phyloP scores from a whole-genome alignment of 805 yeast genomes.

The Yarrowia sp. region DNA sequence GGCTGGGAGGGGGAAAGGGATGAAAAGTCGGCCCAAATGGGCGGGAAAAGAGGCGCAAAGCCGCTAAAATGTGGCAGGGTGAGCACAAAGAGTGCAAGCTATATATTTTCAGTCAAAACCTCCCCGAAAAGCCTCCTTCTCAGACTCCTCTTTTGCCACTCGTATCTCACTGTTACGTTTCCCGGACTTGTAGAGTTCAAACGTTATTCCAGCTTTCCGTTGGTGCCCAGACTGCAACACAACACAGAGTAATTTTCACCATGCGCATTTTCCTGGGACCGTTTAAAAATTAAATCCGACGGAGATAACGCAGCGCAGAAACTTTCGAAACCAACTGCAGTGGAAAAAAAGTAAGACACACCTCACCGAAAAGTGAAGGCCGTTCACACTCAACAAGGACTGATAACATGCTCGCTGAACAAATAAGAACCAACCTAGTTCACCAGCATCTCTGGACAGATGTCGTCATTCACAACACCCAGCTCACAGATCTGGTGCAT shows the following conservation, averaged over 20 bases:
- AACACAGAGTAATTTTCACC: not conserved
- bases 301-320: conserved; percentile 17
- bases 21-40: not conserved
- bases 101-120: too few species aligned
- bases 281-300: conserved; percentile 12
- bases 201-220: not conserved
- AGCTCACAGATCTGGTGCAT: not conserved
- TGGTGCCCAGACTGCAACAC: not conserved
- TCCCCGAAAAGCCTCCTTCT: too few species aligned
- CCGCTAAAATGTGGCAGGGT: not conserved
- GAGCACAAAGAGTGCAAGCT: too few species aligned
- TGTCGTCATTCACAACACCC: conserved; percentile 30
- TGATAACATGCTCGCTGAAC: too few species aligned
- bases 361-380: not conserved
- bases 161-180: conserved; percentile 11
- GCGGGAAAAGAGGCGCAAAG: not conserved
- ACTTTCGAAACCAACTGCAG: not conserved
- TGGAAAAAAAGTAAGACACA: not conserved
- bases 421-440: conserved; percentile 37
- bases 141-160: not conserved
- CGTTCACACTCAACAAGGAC: not conserved
- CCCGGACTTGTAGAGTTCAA: conserved; percentile 18
- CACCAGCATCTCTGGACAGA: conserved; percentile 43
- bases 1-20: not conserved
- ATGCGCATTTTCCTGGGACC: conserved; percentile 4